Percentiles rank a stretch among this genome's conserved stretches.
Conservation (phyloP, 2,329 filamentous ascomycete species). For the Calonectria montana region DNA sequence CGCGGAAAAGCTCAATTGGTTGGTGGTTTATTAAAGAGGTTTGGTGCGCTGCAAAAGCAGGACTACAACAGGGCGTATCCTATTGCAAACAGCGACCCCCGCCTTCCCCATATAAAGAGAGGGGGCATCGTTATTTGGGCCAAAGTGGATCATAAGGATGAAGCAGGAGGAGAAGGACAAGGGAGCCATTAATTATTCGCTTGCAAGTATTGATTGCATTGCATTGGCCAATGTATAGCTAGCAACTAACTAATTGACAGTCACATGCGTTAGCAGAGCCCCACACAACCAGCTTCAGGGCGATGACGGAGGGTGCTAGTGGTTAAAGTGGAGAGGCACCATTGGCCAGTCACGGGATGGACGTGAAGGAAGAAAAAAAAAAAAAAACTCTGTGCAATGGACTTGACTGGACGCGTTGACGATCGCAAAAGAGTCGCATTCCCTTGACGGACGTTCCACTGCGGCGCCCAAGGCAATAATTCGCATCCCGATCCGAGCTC, state of each 20-base stretch:
- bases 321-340: background rate
- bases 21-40: background rate
- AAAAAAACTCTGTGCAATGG: background rate
- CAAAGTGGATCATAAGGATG: no score
- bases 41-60: background rate
- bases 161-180: no score
- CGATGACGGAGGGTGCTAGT: background rate
- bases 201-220: no score
- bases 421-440: background rate
- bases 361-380: background rate
- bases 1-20: background rate
- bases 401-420: background rate
- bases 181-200: no score
- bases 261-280: background rate
- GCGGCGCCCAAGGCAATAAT: background rate
- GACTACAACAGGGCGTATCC: background rate
- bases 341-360: background rate
- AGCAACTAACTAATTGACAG: background rate
- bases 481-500: background rate
- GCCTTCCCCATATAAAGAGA: no score
- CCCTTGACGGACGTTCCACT: background rate
- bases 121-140: no score
- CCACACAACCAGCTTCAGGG: background rate
- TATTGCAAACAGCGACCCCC: background rate
- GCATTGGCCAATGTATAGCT: background rate